Conservation (phyloP, 2,329 filamentous ascomycete species). For the Shiraia sp. region DNA sequence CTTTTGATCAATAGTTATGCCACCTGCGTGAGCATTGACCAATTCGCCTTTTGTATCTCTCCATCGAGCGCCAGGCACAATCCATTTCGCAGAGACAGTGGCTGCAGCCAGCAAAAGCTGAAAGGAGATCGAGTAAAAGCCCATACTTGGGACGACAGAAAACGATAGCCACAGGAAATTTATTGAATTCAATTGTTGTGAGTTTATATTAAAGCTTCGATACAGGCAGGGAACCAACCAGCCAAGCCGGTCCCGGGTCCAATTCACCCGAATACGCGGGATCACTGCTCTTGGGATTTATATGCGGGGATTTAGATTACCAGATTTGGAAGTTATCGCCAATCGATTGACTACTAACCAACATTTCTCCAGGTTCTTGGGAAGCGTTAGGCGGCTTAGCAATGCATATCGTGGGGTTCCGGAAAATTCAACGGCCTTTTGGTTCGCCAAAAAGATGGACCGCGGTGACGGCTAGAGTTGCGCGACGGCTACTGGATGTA, state of each 20-base stretch:
- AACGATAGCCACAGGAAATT: neutral
- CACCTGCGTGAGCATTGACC: slow-evolving; percentile 65
- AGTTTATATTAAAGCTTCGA: slow-evolving; percentile 23
- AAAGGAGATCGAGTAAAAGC: slow-evolving; percentile 20
- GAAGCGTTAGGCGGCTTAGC: slow-evolving; percentile 11
- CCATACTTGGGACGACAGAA: slow-evolving; percentile 12
- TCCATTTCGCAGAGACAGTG: slow-evolving; percentile 54
- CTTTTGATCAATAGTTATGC: slow-evolving; percentile 56
- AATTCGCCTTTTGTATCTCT: slow-evolving; percentile 62
- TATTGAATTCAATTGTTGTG: slow-evolving; percentile 2
- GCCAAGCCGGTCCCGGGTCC: slow-evolving; percentile 31
- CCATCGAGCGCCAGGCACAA: slow-evolving; percentile 66
- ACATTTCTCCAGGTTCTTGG: slow-evolving; percentile 27
- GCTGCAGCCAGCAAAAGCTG: slow-evolving; percentile 28
- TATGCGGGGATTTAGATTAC: slow-evolving; percentile 29
- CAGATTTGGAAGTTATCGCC: slow-evolving; percentile 13
- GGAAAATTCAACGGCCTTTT: slow-evolving; percentile 21
- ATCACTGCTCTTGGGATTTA: slow-evolving; percentile 13
- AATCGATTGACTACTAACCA: slow-evolving; percentile 11
- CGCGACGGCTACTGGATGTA: too few species aligned
- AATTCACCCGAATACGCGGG: slow-evolving; percentile 29
- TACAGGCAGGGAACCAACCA: slow-evolving; percentile 12
- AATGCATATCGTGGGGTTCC: slow-evolving; percentile 2
- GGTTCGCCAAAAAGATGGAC: neutral
- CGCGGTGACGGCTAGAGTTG: too few species aligned